Base-by-base conservation (phyloP, 441 rosid genomes). In the Euphorbia corollata region DNA sequence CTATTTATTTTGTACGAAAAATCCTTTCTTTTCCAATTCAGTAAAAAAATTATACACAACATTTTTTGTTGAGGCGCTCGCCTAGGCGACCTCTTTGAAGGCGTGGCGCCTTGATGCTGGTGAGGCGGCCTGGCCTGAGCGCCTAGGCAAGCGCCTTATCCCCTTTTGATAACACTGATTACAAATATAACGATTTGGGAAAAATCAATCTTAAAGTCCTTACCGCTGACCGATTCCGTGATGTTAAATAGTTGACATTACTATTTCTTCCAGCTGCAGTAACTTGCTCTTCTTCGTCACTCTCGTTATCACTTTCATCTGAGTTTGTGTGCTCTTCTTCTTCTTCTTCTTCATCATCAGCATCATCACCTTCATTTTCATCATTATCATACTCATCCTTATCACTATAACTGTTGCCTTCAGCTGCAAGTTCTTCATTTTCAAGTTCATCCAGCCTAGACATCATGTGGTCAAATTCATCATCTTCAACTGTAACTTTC, bases 371-470 rank as follows among this genome's bases (percentile, higher is more conserved):
- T 53, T 65, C 79, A 59, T 72, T 79, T 67, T 78, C 86, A 71
- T 63, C 71, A 24, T 12, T 47, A 54, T 72, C 80, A 2, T 55
- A 72, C 11, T 53, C 66, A 48, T 61, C 65, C 68, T 81, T 85
- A 73, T 67, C 71, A 24, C 16, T 51, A 56, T 72, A 77, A 3
- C 47, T 72, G 6, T 27, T 73, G 73, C 48, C 78, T 72, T 81
- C 90, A 71, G 71, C 86, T 9, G 77, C 88, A 65, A 76, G 87
- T 77, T 86, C 96, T 74, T 87, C 89, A 73, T 77, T 81, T 83
- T 91, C 97, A 71, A 89, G 97, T 67, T 91, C 96, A 70, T 89
- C 90, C 81, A 93, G 77, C 82, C 85, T 85, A 50, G 96, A 67
- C 88, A 89, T 83, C 20, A 91, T 73, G 30, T 80, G 81, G 43